Percentiles rank a stretch among this genome's conserved stretches.
These are phyloP conservation scores for Rhizophlyctis rosea DNA, from an alignment of 192 early-diverging fungal genomes.

Conservation along the genomic window DNA sequence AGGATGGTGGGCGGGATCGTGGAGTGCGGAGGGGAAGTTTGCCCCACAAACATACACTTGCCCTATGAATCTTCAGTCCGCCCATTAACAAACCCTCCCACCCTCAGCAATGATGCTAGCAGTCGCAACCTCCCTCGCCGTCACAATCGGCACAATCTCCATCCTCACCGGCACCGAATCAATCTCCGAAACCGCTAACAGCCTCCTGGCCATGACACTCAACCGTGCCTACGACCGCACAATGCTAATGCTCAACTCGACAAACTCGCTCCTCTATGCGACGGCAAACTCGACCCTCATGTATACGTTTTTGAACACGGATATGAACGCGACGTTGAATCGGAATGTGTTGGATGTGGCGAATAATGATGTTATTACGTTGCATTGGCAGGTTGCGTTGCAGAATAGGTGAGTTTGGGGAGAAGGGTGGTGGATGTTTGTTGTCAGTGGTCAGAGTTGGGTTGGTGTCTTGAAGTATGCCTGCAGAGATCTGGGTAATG, in stretches of 20 bases:
- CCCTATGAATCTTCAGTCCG: too few relatives aligned
- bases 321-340: background rate
- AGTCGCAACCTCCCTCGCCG: background rate
- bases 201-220: conserved; percentile 4
- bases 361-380: background rate
- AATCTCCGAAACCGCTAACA: background rate
- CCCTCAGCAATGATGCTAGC: too few relatives aligned
- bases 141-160: conserved; percentile 7
- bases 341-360: background rate
- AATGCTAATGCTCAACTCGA: background rate
- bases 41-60: too few relatives aligned
- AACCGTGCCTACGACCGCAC: conserved; percentile 3
- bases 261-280: background rate
- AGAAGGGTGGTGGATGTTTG: too few relatives aligned
- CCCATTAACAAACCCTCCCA: too few relatives aligned
- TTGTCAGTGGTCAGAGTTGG: too few relatives aligned
- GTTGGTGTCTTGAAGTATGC: too few relatives aligned
- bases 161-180: background rate
- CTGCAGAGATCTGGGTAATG: too few relatives aligned
- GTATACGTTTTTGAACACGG: conserved; percentile 2
- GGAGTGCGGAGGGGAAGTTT: too few relatives aligned
- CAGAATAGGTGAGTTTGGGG: too few relatives aligned
- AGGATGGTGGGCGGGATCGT: too few relatives aligned
- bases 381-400: conserved; percentile 2
- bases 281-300: conserved; percentile 1